Base-by-base conservation (phyloP, 1,284 basidiomycete species). In the Ustilago bromivora region DNA sequence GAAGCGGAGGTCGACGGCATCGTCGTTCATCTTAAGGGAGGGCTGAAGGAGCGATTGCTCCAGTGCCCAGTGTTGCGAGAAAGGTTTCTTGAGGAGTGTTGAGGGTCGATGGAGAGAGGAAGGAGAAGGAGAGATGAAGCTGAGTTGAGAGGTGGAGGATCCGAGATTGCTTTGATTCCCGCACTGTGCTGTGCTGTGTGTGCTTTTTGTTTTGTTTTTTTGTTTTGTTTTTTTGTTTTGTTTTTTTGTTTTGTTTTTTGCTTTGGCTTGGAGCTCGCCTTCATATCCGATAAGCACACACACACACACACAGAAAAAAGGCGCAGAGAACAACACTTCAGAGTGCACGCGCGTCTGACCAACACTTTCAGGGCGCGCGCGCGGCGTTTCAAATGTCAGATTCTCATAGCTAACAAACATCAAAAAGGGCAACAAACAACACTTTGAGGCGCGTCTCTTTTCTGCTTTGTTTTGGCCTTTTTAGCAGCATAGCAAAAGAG, bases 1-100 rank as follows among this genome's bases (percentile, higher is more conserved):
- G 57, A 84, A 85, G 65, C 70, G 64, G 62, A 62, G 72, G 23
- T 75, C 72, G 13, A 67, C 54, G 46, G 60, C 72, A 75, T 75
- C 67, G 64, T 75, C 59, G 64, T 58, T 71, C 69, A 76, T 76
- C 51, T 13, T 75, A 59, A 56, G 1, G 13, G 28, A 55, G 61
- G 43, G 43, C 15, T 47, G 65, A 11, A 31, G 71, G 61, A 64
- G 68, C 62, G 51, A 6, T 4, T 35, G 69, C 62, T 53, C 63
- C 69, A 46, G 63, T 59, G 61, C 53, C 12, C 23, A 61, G 54
- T 23, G 54, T 23, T 58, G 49, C 34, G 38, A 41, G 41, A 17
- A n/a, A 40, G 43, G 32, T 34, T 54, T 54, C 35, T 54, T 54
- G 52, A 54, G 34, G 40, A 46, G 15, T 36, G 47, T 23, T n/a